A percentile compares a stretch with the other conserved stretches of the same genome.
Evolutionary conservation across 768 basidiomycete genomes (phyloP).

Genomic region (Termitomyces sp.): DNA sequence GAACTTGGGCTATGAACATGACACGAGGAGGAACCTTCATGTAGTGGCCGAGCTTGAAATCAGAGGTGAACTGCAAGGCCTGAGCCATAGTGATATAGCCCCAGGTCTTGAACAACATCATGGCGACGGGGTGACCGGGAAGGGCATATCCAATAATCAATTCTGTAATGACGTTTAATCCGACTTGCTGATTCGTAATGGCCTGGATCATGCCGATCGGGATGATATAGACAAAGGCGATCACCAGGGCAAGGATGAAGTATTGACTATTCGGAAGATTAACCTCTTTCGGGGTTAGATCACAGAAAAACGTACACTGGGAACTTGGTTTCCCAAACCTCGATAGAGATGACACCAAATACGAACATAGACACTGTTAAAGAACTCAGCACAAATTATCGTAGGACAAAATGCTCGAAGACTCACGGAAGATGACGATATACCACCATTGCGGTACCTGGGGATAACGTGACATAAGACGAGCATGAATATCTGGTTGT

Average conservation of each 20-base stretch:
- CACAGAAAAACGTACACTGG: slow-evolving; percentile 53
- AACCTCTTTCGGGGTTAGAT: background rate
- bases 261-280: slow-evolving; percentile 23
- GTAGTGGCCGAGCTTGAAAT: slow-evolving; percentile 79
- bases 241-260: slow-evolving; percentile 66
- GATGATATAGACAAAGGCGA: slow-evolving; percentile 64
- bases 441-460: slow-evolving; percentile 90
- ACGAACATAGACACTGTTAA: slow-evolving; percentile 52
- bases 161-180: slow-evolving; percentile 73
- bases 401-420: slow-evolving; percentile 10
- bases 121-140: slow-evolving; percentile 74
- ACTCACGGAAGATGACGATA: slow-evolving; percentile 51
- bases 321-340: slow-evolving; percentile 67
- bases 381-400: background rate
- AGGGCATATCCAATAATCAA: slow-evolving; percentile 75
- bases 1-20: slow-evolving; percentile 70
- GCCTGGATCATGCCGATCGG: slow-evolving; percentile 65
- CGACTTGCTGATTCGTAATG: slow-evolving; percentile 78
- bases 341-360: slow-evolving; percentile 65
- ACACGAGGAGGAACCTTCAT: slow-evolving; percentile 59
- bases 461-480: slow-evolving; percentile 70
- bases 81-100: slow-evolving; percentile 70
- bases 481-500: slow-evolving; percentile 81
- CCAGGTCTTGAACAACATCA: slow-evolving; percentile 86
- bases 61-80: slow-evolving; percentile 63